phyloP scores from a whole-genome alignment of 208 protist genomes.

The Porcisia hertigi region DNA sequence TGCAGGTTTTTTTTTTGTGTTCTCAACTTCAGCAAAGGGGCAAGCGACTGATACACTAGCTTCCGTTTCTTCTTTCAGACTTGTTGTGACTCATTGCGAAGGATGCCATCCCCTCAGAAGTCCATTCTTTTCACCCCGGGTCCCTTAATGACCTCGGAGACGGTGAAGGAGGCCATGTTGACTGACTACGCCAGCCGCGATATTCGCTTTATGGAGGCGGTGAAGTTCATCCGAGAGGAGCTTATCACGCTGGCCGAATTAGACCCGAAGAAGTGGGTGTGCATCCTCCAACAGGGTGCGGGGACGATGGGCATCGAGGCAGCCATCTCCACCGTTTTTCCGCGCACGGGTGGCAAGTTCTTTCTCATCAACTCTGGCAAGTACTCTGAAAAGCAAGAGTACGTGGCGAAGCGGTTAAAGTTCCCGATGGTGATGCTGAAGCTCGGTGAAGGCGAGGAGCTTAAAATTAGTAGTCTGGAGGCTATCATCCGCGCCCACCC shows the following conservation, averaged over 20 bases:
- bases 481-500: slow-evolving; percentile 46
- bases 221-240: slow-evolving; percentile 64
- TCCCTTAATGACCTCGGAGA: slow-evolving; percentile 73
- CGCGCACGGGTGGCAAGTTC: slow-evolving; percentile 56
- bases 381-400: slow-evolving; percentile 82
- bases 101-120: slow-evolving; percentile 20
- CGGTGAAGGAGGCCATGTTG: slow-evolving; percentile 80
- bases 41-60: background rate
- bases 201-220: slow-evolving; percentile 68
- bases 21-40: too few relatives aligned
- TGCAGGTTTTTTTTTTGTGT: background rate
- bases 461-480: slow-evolving; percentile 51
- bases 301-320: slow-evolving; percentile 88
- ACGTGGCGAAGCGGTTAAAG: slow-evolving; percentile 63
- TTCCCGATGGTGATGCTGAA: slow-evolving; percentile 52
- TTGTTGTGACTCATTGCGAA: background rate
- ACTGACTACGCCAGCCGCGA: slow-evolving; percentile 86
- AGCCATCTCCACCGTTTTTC: slow-evolving; percentile 72
- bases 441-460: slow-evolving; percentile 63
- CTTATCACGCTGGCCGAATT: slow-evolving; percentile 56
- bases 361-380: slow-evolving; percentile 83
- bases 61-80: background rate
- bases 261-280: slow-evolving; percentile 53
- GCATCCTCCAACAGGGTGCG: slow-evolving; percentile 78
- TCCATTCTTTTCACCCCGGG: slow-evolving; percentile 87